These are phyloP conservation scores for Delonix regia DNA, from an alignment of 306 rosid species.

Conservation along the genomic window DNA sequence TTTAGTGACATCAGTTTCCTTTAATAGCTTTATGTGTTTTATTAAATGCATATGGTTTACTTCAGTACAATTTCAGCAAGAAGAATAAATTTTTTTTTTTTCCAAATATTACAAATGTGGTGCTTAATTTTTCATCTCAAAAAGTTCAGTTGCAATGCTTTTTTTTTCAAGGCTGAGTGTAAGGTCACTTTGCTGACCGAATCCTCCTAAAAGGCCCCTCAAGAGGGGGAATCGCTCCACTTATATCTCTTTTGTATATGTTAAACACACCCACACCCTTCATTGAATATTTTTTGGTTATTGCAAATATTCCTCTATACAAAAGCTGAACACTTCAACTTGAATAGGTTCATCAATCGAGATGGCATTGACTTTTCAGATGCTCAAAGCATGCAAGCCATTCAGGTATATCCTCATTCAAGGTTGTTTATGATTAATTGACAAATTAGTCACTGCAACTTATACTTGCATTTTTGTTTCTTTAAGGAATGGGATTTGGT, in stretches of 20 bases:
- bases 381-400: constrained; percentile 94
- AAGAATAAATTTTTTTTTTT: neutral
- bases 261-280: neutral
- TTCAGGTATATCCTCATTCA: constrained; percentile 67
- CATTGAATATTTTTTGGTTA: neutral
- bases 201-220: too few relatives aligned
- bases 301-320: constrained; percentile 19
- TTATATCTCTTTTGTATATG: too few relatives aligned
- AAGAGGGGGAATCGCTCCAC: too few relatives aligned
- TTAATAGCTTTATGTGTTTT: neutral
- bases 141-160: neutral
- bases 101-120: neutral
- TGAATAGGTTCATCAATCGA: constrained; percentile 82
- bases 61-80: neutral
- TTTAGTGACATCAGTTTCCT: neutral
- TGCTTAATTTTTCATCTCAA: neutral
- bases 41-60: neutral
- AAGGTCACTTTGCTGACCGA: too few relatives aligned
- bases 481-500: constrained; percentile 96
- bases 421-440: constrained; percentile 38
- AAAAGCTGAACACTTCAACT: constrained; percentile 32
- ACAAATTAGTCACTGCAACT: constrained; percentile 29
- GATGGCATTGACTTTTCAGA: constrained; percentile 99
- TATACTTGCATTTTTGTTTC: constrained; percentile 32
- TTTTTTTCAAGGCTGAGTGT: too few relatives aligned